Conservation (phyloP, 1,284 basidiomycete genomes). For the Peniophora sp. region DNA sequence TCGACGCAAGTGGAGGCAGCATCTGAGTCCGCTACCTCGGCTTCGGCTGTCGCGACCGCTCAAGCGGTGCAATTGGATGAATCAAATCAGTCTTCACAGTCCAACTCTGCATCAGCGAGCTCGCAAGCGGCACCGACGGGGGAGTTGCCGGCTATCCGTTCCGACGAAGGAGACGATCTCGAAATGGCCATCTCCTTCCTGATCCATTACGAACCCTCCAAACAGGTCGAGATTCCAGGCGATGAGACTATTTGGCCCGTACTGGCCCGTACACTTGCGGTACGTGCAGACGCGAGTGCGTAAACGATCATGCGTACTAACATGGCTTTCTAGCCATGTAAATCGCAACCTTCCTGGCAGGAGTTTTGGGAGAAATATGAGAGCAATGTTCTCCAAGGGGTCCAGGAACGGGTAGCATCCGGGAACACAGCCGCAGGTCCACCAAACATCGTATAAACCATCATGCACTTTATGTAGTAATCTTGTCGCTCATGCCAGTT, state of each 20-base stretch:
- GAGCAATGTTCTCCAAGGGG: background rate
- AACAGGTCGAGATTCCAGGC: constrained; percentile 28
- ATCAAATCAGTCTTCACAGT: too few relatives aligned
- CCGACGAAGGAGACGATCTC: constrained; percentile 27
- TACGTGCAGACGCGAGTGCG: constrained; percentile 8
- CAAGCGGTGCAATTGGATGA: too few relatives aligned
- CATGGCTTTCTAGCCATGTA: background rate
- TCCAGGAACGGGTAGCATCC: too few relatives aligned
- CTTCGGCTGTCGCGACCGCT: too few relatives aligned
- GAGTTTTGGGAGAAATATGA: background rate
- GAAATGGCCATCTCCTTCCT: constrained; percentile 44
- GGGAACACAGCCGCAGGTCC: too few relatives aligned
- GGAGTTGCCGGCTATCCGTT: too few relatives aligned
- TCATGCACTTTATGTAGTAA: background rate
- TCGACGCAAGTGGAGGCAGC: too few relatives aligned
- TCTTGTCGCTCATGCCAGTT: background rate
- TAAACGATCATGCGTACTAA: background rate
- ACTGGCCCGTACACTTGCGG: constrained; percentile 6
- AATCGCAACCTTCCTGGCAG: background rate
- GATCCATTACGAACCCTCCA: constrained; percentile 31
- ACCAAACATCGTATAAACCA: too few relatives aligned
- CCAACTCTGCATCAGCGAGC: too few relatives aligned
- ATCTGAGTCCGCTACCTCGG: too few relatives aligned
- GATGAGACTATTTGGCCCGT: constrained; percentile 36
- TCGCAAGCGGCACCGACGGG: too few relatives aligned